Evolutionary conservation across 225 moss, liverwort and hornwort species (phyloP).

Genomic region (Bryoerythrophyllum caledonicum): DNA sequence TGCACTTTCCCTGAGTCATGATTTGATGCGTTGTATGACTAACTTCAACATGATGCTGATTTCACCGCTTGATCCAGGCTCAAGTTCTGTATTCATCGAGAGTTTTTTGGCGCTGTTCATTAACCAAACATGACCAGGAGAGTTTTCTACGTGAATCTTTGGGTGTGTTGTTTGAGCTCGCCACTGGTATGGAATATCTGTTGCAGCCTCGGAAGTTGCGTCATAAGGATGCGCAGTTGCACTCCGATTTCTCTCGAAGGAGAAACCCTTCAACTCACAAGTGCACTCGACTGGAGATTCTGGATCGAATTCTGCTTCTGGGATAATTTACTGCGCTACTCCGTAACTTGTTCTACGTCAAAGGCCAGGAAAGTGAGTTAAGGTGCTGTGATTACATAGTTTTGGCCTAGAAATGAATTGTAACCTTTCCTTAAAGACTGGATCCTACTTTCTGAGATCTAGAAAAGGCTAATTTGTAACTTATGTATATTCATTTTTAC

Average conservation of each 20-base stretch:
- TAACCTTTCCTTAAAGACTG: not conserved
- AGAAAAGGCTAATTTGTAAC: no score
- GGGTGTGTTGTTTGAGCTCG: not conserved
- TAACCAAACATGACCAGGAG: not conserved
- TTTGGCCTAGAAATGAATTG: not conserved
- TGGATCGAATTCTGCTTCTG: slow-evolving; percentile 14
- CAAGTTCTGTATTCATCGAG: not conserved
- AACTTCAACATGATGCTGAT: not conserved
- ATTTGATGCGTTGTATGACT: not conserved
- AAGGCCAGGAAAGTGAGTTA: no score
- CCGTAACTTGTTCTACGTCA: not conserved
- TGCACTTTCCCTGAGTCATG: not conserved
- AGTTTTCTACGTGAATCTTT: not conserved
- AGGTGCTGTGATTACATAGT: not conserved
- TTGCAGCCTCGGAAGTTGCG: slow-evolving; percentile 20
- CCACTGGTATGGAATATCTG: not conserved
- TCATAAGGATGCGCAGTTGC: slow-evolving; percentile 5
- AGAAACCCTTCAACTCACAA: slow-evolving; percentile 29
- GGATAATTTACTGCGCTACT: not conserved
- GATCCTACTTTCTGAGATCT: no score
- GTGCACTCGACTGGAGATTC: slow-evolving; percentile 13
- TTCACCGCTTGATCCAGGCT: not conserved
- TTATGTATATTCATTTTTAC: slow-evolving; percentile 7
- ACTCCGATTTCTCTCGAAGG: slow-evolving; percentile 5
- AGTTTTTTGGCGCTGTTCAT: not conserved